Conservation (phyloP, 306 rosid species). For the Trichosanthes truncata region DNA sequence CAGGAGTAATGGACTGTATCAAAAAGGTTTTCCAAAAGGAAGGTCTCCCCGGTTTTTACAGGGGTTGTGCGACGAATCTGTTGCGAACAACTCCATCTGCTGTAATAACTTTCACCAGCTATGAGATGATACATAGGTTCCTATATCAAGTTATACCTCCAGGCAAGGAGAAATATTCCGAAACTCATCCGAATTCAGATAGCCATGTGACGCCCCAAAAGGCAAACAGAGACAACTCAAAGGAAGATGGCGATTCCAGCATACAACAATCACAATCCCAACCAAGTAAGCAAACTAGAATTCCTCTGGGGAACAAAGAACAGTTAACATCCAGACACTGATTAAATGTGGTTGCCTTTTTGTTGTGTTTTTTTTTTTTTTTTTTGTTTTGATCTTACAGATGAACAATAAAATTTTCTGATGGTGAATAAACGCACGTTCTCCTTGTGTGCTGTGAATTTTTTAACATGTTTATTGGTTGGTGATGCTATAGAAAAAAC, state of each 20-base stretch:
- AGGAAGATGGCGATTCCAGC: conserved; percentile 1
- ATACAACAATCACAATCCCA: conserved; percentile 33
- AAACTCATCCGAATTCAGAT: background rate
- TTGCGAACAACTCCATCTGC: conserved; percentile 94
- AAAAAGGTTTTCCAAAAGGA: conserved; percentile 73
- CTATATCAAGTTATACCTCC: conserved; percentile 30
- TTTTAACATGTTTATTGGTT: background rate
- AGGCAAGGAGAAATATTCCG: background rate
- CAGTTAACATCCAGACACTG: conserved; percentile 50
- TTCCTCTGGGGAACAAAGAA: conserved; percentile 48
- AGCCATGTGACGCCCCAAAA: conserved; percentile 15
- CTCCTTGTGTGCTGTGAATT: conserved; percentile 1
- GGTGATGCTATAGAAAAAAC: background rate
- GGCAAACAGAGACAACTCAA: conserved; percentile 12
- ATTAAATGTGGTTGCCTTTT: conserved; percentile 1
- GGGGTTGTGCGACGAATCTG: conserved; percentile 85
- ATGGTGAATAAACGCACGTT: background rate
- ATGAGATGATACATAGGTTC: conserved; percentile 80
- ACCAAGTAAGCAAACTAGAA: conserved; percentile 29
- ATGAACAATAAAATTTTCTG: conserved; percentile 14
- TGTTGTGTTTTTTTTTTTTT: background rate
- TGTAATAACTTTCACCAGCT: conserved; percentile 84
- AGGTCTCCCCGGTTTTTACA: conserved; percentile 77
- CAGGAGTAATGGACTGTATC: conserved; percentile 71
- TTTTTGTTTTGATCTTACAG: conserved; percentile 9